Evolutionary conservation across 108 stramenopile genomes (phyloP), one percentile per base, ranked within the genome.

Genomic region (Nannochloropsis oceanica): DNA sequence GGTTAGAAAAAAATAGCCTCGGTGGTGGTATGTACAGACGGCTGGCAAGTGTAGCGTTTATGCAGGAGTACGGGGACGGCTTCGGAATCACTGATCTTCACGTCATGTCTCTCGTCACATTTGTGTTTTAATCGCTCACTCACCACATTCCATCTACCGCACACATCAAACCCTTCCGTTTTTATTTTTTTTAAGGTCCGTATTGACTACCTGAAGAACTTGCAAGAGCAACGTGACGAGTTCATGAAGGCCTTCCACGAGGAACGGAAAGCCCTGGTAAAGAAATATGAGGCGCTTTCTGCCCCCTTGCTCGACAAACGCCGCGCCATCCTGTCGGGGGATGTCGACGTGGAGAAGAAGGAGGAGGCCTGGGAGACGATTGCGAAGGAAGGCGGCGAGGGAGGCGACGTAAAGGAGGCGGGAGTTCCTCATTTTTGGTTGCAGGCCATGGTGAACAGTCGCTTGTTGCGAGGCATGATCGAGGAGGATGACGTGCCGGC

Each of bases 361-460:
- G 59, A 73, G 59, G 59, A 73, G 59, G 59, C 7, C n/a, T 18
- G 59, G 59, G 22, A 73, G 59, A n/a, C n/a, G 59, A n/a, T 73
- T n/a, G 59, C 18, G 59, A 73, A 73, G 59, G 59, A 26, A 24
- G 79, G 34, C 26, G 84, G 79, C 25, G 85, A 42, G 80, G 79
- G 24, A n/a, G 85, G 80, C 12, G 82, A 83, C 44, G 79, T 12
- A 79, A 83, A 24, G 7, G 79, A 20, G 26, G 80, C 46, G 83
- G 87, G 87, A 18, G 80, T 87, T 0, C 87, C 87, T 18, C 79
- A 87, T 80, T 87, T 87, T 44, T 87, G 87, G 87, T 81, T 87
- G 83, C 87, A 84, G 84, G 81, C 79, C 79, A 84, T 87, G 83
- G 44, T 87, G 26, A 83, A 84, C 87, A 80, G 84, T 79, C 83